These are phyloP conservation scores for Penicillium silybi DNA, from an alignment of 495 filamentous ascomycete genomes.

Conservation along the genomic window DNA sequence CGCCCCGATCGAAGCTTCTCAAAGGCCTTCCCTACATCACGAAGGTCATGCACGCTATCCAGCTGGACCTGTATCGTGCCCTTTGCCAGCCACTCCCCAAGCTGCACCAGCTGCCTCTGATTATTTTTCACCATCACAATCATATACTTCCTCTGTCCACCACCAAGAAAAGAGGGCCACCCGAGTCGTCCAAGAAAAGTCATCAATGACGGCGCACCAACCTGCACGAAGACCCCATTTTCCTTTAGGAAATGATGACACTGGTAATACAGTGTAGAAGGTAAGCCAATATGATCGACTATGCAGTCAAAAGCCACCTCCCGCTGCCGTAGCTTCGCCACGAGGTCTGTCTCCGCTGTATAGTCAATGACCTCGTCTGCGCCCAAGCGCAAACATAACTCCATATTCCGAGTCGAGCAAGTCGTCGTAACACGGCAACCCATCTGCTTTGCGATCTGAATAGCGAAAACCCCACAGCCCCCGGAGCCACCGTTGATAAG, in stretches of 20 bases:
- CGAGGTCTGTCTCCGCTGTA: conserved; percentile 43
- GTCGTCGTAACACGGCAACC: conserved; percentile 59
- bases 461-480: conserved; percentile 56
- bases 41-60: conserved; percentile 58
- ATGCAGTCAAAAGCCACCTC: conserved; percentile 52
- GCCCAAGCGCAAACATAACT: conserved; percentile 55
- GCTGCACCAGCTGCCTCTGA: conserved; percentile 45
- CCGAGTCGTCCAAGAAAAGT: conserved; percentile 30
- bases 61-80: conserved; percentile 59
- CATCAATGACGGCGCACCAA: conserved; percentile 40
- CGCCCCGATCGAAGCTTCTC: conserved; percentile 58
- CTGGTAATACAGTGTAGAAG: conserved; percentile 50
- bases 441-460: conserved; percentile 62
- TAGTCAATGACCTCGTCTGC: conserved; percentile 72
- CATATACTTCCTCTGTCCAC: conserved; percentile 55
- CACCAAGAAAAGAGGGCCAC: conserved; percentile 58
- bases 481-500: conserved; percentile 69
- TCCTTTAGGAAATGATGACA: conserved; percentile 53
- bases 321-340: conserved; percentile 41
- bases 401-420: conserved; percentile 57
- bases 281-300: conserved; percentile 59
- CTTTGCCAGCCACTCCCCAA: conserved; percentile 57
- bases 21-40: conserved; percentile 61
- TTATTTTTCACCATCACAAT: conserved; percentile 38
- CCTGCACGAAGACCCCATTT: conserved; percentile 53